A percentile compares a stretch with the other conserved stretches of the same genome.
These are phyloP conservation scores for Scutellaria galericulata DNA, from an alignment of 257 asterid genomes.

Conservation along the genomic window DNA sequence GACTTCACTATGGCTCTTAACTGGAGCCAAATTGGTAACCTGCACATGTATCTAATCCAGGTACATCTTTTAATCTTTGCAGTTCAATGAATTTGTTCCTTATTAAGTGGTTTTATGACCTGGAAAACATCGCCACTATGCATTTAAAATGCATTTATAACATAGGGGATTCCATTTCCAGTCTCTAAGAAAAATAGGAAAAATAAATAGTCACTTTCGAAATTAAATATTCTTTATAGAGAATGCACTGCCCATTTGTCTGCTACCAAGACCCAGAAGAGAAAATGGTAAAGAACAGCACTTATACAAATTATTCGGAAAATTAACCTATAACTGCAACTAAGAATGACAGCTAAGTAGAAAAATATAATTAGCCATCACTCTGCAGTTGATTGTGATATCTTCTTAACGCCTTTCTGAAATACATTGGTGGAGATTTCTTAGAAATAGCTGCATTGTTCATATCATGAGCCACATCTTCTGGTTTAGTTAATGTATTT, in stretches of 20 bases:
- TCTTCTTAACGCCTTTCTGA: neutral
- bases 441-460: neutral
- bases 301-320: no score
- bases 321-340: no score
- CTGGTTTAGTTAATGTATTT: neutral
- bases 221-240: neutral
- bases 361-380: neutral
- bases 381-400: neutral
- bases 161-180: neutral
- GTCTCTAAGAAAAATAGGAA: no score
- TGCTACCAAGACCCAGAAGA: neutral
- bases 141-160: neutral
- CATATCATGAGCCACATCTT: neutral
- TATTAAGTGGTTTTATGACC: neutral
- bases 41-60: slow-evolving; percentile 82
- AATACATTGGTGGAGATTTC: neutral
- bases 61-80: slow-evolving; percentile 42
- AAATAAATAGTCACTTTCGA: neutral
- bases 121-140: neutral
- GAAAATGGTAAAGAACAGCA: neutral
- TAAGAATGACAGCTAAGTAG: no score
- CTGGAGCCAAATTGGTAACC: slow-evolving; percentile 86
- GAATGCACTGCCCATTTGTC: neutral
- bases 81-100: neutral
- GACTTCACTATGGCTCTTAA: slow-evolving; percentile 69